A percentile compares a stretch with the other conserved stretches of the same genome.
phyloP scores from a whole-genome alignment of 805 yeast species.

The Starmerella bombi region DNA sequence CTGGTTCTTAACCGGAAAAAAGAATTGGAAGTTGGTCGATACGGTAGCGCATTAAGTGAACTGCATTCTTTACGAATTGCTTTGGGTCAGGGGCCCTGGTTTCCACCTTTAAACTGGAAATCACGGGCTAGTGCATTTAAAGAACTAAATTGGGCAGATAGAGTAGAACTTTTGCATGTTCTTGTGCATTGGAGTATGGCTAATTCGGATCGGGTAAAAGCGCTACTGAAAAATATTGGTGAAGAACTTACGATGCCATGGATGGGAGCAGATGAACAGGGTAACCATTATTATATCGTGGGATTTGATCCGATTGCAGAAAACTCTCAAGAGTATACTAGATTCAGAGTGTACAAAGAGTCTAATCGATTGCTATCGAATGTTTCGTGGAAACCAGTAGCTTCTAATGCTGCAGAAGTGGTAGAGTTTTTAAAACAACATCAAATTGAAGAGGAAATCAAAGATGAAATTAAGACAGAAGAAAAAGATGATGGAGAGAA shows the following conservation, averaged over 20 bases:
- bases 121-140: conserved; percentile 21
- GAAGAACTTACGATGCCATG: conserved; percentile 18
- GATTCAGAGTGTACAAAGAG: conserved; percentile 27
- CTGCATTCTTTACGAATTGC: conserved; percentile 23
- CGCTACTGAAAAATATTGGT: conserved; percentile 14
- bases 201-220: conserved; percentile 23
- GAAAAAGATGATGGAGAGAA: background rate
- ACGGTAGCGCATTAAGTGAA: conserved; percentile 30
- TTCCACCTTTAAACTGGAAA: conserved; percentile 23
- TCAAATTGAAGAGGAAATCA: background rate
- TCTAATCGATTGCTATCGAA: conserved; percentile 24
- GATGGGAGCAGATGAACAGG: conserved; percentile 19
- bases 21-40: conserved; percentile 29
- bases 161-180: conserved; percentile 26
- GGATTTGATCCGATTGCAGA: conserved; percentile 17
- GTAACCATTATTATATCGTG: conserved; percentile 20
- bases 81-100: conserved; percentile 23
- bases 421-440: conserved; percentile 15
- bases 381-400: conserved; percentile 29
- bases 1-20: conserved; percentile 32
- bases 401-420: conserved; percentile 22
- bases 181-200: conserved; percentile 27
- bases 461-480: background rate
- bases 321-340: conserved; percentile 23
- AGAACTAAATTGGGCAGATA: conserved; percentile 25